These are phyloP conservation scores for Hypsizygus marmoreus DNA, from an alignment of 768 basidiomycete species.

Conservation along the genomic window DNA sequence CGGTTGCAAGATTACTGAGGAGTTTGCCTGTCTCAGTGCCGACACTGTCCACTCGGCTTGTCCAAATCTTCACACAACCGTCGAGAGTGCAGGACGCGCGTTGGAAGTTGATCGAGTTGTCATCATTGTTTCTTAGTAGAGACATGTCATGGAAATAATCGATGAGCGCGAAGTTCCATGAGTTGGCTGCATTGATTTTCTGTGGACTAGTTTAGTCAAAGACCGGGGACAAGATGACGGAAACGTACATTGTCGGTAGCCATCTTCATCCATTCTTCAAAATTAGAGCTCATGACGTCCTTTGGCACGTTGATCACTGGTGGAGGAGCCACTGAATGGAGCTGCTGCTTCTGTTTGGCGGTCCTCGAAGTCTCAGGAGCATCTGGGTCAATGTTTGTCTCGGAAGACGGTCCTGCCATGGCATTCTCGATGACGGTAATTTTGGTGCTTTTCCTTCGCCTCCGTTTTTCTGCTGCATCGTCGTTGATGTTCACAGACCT, in stretches of 20 bases:
- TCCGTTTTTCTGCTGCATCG: slow-evolving; percentile 84
- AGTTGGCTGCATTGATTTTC: slow-evolving; percentile 99
- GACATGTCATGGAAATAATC: slow-evolving; percentile 99
- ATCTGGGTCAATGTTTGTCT: slow-evolving; percentile 38
- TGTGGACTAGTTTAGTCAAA: slow-evolving; percentile 35
- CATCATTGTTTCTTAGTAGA: slow-evolving; percentile 85
- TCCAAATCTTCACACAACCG: slow-evolving; percentile 99
- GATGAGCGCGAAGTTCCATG: slow-evolving; percentile 97
- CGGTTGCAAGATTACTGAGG: slow-evolving; percentile 80
- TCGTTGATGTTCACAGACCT: slow-evolving; percentile 71
- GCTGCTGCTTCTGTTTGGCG: slow-evolving; percentile 60
- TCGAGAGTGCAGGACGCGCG: slow-evolving; percentile 97
- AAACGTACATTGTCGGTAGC: slow-evolving; percentile 92
- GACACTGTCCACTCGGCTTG: slow-evolving; percentile 94
- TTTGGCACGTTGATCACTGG: slow-evolving; percentile 63
- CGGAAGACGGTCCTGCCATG: slow-evolving; percentile 63
- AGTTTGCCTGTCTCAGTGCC: slow-evolving; percentile 96
- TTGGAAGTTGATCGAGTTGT: slow-evolving; percentile 99
- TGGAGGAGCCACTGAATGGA: slow-evolving; percentile 61
- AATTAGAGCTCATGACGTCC: slow-evolving; percentile 91
- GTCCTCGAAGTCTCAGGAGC: slow-evolving; percentile 45
- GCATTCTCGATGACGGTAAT: slow-evolving; percentile 55
- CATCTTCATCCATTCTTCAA: slow-evolving; percentile 99
- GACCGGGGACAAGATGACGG: slow-evolving; percentile 7
- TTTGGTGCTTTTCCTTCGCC: slow-evolving; percentile 78